phyloP scores from a whole-genome alignment of 768 basidiomycete genomes.

The Calocera viscosa region DNA sequence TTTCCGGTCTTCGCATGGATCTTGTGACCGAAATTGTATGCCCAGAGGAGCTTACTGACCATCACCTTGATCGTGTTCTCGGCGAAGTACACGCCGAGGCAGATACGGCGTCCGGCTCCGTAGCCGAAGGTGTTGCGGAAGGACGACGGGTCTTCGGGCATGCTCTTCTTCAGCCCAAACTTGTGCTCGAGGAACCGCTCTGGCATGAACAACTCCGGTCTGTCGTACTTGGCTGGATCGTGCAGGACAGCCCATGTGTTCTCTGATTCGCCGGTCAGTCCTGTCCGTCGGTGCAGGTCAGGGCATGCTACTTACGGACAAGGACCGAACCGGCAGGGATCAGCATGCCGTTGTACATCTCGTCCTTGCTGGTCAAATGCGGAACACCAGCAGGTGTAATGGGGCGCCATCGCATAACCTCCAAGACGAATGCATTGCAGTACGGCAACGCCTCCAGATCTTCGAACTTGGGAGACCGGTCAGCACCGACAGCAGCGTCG shows the following conservation, averaged over 20 bases:
- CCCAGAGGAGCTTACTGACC: slow-evolving; percentile 3
- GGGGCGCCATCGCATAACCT: slow-evolving; percentile 5
- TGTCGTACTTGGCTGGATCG: slow-evolving; percentile 1
- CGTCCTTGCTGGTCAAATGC: slow-evolving; percentile 11
- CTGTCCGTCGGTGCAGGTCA: neutral
- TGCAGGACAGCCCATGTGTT: slow-evolving; percentile 7
- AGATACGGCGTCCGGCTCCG: slow-evolving; percentile 13
- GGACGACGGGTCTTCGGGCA: neutral
- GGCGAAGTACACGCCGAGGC: slow-evolving; percentile 9
- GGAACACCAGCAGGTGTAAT: slow-evolving; percentile 1
- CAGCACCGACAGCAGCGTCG: neutral
- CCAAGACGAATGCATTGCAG: neutral
- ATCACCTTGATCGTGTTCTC: slow-evolving; percentile 8
- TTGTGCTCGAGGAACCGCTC: slow-evolving; percentile 12
- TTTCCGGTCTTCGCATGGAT: neutral
- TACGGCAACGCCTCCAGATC: slow-evolving; percentile 4
- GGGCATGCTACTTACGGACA: neutral
- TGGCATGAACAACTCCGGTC: slow-evolving; percentile 7
- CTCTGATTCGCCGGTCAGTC: neutral
- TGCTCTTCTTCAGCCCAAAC: slow-evolving; percentile 10
- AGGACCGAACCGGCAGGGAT: neutral
- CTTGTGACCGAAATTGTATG: slow-evolving; percentile 5
- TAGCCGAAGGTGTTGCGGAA: slow-evolving; percentile 12
- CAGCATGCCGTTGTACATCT: slow-evolving; percentile 10
- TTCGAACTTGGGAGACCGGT: neutral